A percentile compares a stretch with the other conserved stretches of the same genome.
Conservation (phyloP, 768 basidiomycete genomes). For the Macrocybe gigantea region DNA sequence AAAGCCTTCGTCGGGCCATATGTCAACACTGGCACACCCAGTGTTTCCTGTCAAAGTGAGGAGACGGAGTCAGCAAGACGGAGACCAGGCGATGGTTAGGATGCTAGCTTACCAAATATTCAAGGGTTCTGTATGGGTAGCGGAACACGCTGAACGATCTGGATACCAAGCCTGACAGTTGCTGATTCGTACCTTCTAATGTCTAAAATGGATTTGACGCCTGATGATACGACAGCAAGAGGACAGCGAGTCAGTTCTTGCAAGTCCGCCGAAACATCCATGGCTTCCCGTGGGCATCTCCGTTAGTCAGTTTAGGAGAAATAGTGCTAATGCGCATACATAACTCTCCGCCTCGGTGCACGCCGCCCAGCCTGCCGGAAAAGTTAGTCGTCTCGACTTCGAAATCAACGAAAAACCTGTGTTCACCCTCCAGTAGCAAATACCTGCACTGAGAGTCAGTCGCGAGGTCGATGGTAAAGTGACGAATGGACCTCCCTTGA, state of each 20-base stretch:
- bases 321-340: slow-evolving; percentile 20
- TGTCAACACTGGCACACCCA: slow-evolving; percentile 86
- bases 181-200: slow-evolving; percentile 57
- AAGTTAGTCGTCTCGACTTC: neutral
- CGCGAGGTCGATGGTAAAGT: neutral
- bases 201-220: slow-evolving; percentile 92
- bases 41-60: slow-evolving; percentile 65
- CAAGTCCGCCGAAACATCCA: slow-evolving; percentile 95
- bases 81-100: neutral
- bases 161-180: neutral
- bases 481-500: slow-evolving; percentile 48
- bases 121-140: slow-evolving; percentile 53
- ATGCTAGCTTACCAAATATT: slow-evolving; percentile 54
- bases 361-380: slow-evolving; percentile 64
- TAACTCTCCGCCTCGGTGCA: slow-evolving; percentile 51
- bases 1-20: slow-evolving; percentile 76
- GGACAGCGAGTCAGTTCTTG: slow-evolving; percentile 85
- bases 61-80: neutral
- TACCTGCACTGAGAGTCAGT: slow-evolving; percentile 38
- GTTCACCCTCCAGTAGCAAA: slow-evolving; percentile 90
- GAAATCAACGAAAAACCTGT: neutral
- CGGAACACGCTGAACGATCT: neutral
- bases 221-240: slow-evolving; percentile 88
- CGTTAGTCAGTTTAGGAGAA: neutral
- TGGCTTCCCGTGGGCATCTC: slow-evolving; percentile 41